Conservation (phyloP, 345 rosid genomes). For the Boechera stricta region DNA sequence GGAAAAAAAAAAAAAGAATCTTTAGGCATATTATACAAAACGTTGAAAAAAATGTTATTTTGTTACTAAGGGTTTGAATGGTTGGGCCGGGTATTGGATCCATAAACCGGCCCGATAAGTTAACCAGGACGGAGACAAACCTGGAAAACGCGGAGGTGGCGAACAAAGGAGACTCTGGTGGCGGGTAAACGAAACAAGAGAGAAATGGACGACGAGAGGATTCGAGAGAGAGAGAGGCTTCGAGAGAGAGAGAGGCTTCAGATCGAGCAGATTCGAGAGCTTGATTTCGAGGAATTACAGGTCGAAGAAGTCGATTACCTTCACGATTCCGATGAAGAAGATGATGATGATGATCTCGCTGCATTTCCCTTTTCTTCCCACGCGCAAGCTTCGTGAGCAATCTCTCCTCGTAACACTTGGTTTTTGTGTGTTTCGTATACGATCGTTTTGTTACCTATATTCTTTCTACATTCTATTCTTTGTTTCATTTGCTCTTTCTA, state of each 20-base stretch:
- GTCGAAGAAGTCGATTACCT: conserved; percentile 82
- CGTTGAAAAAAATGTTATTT: too few species aligned
- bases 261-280: conserved; percentile 87
- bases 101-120: conserved; percentile 1
- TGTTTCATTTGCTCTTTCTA: neutral
- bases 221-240: conserved; percentile 77
- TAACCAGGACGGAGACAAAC: neutral
- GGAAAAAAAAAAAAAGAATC: too few species aligned
- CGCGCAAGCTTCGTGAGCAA: conserved; percentile 23
- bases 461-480: neutral
- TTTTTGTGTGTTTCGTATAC: neutral
- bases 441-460: neutral
- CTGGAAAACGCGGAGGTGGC: conserved; percentile 26
- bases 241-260: conserved; percentile 78
- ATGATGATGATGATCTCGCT: conserved; percentile 46
- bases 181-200: conserved; percentile 31
- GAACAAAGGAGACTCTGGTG: neutral
- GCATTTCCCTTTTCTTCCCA: conserved; percentile 53
- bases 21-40: too few species aligned
- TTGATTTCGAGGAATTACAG: conserved; percentile 83
- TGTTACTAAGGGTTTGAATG: too few species aligned
- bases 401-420: neutral
- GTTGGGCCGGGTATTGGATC: conserved; percentile 25
- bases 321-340: conserved; percentile 56
- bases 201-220: conserved; percentile 56